Evolutionary conservation across 2,329 filamentous ascomycete species (phyloP).

Genomic region (Fusarium sp.): DNA sequence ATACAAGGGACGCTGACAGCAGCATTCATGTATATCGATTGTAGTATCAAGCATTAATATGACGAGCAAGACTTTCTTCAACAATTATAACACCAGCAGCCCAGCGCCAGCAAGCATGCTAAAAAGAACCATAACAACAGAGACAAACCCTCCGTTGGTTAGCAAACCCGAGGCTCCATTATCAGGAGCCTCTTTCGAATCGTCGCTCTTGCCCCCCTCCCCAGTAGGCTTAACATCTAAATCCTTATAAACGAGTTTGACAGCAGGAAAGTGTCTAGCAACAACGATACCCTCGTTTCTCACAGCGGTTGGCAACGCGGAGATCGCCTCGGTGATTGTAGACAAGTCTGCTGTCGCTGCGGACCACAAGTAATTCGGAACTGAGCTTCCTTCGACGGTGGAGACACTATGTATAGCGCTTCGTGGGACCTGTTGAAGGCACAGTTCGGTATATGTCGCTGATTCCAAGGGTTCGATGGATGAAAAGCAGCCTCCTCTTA

Average conservation of each 20-base stretch:
- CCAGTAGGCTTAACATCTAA: constrained; percentile 1
- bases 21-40: background rate
- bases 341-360: background rate
- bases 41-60: accelerated
- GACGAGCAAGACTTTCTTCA: too few species aligned
- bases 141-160: background rate
- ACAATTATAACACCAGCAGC: constrained; percentile 11
- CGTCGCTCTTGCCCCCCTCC: background rate
- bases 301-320: too few species aligned
- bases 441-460: background rate
- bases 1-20: accelerated
- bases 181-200: background rate
- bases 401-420: background rate
- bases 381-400: constrained; percentile 2
- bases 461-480: constrained; percentile 6
- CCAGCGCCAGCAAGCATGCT: constrained; percentile 31
- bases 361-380: background rate
- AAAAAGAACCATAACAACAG: background rate
- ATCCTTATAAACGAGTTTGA: constrained; percentile 29
- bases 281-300: background rate
- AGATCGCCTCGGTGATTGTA: background rate
- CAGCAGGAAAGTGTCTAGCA: constrained; percentile 1
- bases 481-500: constrained; percentile 16
- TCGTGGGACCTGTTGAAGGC: accelerated
- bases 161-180: background rate